Conservation (phyloP, 1,284 basidiomycete species). For the Leccinum angustisporum region DNA sequence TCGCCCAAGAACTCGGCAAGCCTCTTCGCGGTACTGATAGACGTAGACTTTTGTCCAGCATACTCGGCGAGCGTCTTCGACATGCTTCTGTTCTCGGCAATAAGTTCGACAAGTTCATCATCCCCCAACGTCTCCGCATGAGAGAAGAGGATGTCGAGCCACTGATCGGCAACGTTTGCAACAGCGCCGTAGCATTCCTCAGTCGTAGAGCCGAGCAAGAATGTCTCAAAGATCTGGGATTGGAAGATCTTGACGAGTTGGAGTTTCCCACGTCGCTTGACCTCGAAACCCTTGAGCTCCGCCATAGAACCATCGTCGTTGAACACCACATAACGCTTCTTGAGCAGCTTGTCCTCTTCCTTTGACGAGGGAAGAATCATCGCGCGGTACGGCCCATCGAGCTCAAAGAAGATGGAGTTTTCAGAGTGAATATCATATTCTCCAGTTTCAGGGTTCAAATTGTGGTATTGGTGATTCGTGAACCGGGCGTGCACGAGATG, state of each 20-base stretch:
- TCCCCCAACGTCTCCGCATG: constrained; percentile 84
- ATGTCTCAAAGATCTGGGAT: constrained; percentile 97
- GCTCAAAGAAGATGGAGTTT: constrained; percentile 99
- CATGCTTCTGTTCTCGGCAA: constrained; percentile 99
- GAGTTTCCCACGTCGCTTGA: constrained; percentile 96
- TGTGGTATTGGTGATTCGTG: constrained; percentile 98
- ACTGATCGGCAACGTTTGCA: constrained; percentile 92
- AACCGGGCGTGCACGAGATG: constrained; percentile 95
- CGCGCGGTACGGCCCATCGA: constrained; percentile 97
- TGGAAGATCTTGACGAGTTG: constrained; percentile 99
- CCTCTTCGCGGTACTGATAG: constrained; percentile 94
- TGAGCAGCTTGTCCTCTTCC: constrained; percentile 98
- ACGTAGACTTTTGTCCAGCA: constrained; percentile 95
- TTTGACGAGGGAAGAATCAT: constrained; percentile 99
- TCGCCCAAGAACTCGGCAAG: constrained; percentile 97
- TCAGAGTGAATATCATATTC: constrained; percentile 89
- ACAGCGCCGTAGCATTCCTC: constrained; percentile 96
- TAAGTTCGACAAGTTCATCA: constrained; percentile 95
- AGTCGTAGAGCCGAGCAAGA: constrained; percentile 88
- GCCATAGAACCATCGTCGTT: constrained; percentile 97
- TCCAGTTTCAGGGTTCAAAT: constrained; percentile 82
- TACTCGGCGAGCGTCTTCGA: constrained; percentile 96
- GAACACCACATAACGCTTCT: constrained; percentile 99
- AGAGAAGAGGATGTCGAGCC: constrained; percentile 94
- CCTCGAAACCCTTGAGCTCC: constrained; percentile 98